Evolutionary conservation across 352 stramenopile genomes (phyloP), one percentile per base, ranked within the genome.

Genomic region (Globisporangium echinulatum): DNA sequence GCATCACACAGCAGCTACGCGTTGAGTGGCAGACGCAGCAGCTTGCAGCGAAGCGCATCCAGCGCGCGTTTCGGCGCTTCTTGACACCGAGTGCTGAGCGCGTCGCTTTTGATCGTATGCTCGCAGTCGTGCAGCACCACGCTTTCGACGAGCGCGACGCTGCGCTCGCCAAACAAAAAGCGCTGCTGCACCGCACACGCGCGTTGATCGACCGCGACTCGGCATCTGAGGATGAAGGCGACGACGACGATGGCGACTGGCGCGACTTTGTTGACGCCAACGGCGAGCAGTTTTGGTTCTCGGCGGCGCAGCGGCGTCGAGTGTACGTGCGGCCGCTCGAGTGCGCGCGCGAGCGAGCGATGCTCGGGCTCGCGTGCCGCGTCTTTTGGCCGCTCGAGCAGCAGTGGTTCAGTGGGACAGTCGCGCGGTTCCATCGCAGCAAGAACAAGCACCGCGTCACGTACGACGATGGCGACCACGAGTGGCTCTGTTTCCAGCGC

Each of bases 231-330:
- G 56, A 71, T 0, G 81, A 90, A 44, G 88, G 76, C 48, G 84
- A 94, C 40, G 81, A 90, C 49, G 87, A 76, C 48, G 84, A 94
- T 38, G 78, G 91, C 44, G 84, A 92, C 67, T 94, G 84, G 84
- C 65, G 67, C 11, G 82, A 88, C 37, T 87, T 89, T 40, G 56
- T 76, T 49, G 79, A 89, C 51, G 75, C 87, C 15, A 68, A 73
- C 19, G 80, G 76, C 5, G 75, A 84, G 48, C 70, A 75, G 52
- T 92, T 90, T 52, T 94, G 81, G 79, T 94, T 92, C 66, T 94
- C 84, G 8, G 78, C 84, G 7, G 92, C 80, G 13, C 70, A 76
- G 4, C 84, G 88, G 51, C 58, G 71, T 43, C 75, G 79, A 0
- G 61, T 72, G 11, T 85, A 85, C 58, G 67, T 91, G 14, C 74